Percentiles rank a stretch among this genome's conserved stretches.
Conservation (phyloP, 192 early-diverging fungal genomes). For the Mortierella antarctica region DNA sequence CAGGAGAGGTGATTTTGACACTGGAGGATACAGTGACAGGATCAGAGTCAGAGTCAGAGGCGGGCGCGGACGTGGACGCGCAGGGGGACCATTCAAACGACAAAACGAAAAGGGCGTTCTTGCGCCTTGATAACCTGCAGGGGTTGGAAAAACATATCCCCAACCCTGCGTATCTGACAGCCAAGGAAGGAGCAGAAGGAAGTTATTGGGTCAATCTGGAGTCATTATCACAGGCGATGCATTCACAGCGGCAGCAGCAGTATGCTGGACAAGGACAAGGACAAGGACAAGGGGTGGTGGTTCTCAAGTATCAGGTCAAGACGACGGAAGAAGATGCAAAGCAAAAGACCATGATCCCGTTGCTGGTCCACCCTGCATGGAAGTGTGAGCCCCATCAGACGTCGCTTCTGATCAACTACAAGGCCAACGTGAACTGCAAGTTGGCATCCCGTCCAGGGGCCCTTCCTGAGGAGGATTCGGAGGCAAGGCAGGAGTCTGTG, state of each 20-base stretch:
- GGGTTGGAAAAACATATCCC: slow-evolving; percentile 51
- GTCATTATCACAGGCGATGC: slow-evolving; percentile 35
- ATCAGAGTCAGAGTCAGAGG: not conserved
- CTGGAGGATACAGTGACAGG: slow-evolving; percentile 22
- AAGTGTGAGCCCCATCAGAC: slow-evolving; percentile 64
- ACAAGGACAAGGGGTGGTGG: slow-evolving; percentile 24
- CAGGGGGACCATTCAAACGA: no score
- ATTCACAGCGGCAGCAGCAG: not conserved
- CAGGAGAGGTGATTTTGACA: slow-evolving; percentile 60
- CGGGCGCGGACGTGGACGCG: not conserved
- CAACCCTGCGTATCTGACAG: slow-evolving; percentile 47
- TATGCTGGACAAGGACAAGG: slow-evolving; percentile 16
- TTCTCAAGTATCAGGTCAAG: slow-evolving; percentile 57
- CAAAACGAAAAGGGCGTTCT: slow-evolving; percentile 32
- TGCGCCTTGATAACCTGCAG: slow-evolving; percentile 45
- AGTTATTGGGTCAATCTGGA: slow-evolving; percentile 54
- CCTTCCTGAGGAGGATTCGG: not conserved
- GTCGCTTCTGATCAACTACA: slow-evolving; percentile 60
- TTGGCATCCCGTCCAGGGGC: slow-evolving; percentile 2
- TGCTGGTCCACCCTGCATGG: slow-evolving; percentile 58
- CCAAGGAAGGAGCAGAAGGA: slow-evolving; percentile 32
- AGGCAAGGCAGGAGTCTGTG: not conserved
- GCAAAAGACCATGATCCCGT: slow-evolving; percentile 39
- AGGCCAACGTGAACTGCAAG: slow-evolving; percentile 48
- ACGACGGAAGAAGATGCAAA: slow-evolving; percentile 26